Evolutionary conservation across 306 rosid species (phyloP).

Genomic region (Fagus crenata): DNA sequence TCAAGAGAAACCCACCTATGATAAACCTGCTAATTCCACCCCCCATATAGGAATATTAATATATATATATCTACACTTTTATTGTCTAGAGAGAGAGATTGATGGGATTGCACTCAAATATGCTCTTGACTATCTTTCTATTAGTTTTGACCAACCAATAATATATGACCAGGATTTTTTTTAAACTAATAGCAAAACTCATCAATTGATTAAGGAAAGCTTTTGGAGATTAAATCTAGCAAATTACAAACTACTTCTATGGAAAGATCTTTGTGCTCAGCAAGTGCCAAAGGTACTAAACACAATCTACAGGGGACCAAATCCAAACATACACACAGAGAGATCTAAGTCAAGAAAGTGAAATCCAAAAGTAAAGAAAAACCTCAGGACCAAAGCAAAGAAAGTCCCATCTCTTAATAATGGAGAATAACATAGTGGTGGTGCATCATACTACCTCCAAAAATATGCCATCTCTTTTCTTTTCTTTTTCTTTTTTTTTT

Average conservation of each 20-base stretch:
- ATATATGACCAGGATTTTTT: constrained; percentile 28
- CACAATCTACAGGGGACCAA: constrained; percentile 13
- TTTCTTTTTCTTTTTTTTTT: neutral
- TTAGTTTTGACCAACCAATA: constrained; percentile 54
- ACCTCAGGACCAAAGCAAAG: constrained; percentile 9
- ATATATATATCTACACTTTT: constrained; percentile 27
- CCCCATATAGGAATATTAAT: constrained; percentile 26
- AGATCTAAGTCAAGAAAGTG: neutral
- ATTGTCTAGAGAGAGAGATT: constrained; percentile 35
- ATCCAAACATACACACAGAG: neutral
- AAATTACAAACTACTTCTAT: constrained; percentile 10
- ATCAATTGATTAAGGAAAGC: constrained; percentile 37
- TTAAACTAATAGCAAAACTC: constrained; percentile 19
- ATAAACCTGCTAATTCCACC: constrained; percentile 29
- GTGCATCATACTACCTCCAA: constrained; percentile 2
- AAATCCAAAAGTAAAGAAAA: neutral
- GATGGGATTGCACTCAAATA: constrained; percentile 67
- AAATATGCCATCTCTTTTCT: neutral
- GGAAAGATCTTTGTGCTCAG: constrained; percentile 13
- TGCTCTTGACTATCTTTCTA: constrained; percentile 54
- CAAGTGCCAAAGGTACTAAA: constrained; percentile 20
- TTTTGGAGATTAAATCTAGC: constrained; percentile 6
- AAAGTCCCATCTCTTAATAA: neutral
- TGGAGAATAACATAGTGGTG: constrained; percentile 8
- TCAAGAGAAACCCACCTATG: constrained; percentile 28